phyloP scores from a whole-genome alignment of 768 basidiomycete genomes.

The Goffeauzyma gilvescens region DNA sequence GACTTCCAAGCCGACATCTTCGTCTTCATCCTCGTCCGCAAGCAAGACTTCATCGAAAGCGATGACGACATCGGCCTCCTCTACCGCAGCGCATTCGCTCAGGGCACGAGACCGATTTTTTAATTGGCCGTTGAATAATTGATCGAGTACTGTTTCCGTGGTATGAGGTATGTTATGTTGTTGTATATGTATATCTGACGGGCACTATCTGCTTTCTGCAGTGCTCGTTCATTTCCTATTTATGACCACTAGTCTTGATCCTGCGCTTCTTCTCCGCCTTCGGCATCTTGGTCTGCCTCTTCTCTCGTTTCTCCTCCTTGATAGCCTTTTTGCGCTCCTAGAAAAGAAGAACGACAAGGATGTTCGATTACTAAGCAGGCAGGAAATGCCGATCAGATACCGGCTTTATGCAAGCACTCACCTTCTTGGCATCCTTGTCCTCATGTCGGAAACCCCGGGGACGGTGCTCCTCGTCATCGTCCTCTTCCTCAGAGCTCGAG shows the following conservation, averaged over 20 bases:
- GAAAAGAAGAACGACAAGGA: slow-evolving; percentile 1
- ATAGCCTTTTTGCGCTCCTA: slow-evolving; percentile 80
- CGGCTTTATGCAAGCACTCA: slow-evolving; percentile 22
- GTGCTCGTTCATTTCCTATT: no score
- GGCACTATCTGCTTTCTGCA: no score
- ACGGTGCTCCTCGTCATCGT: slow-evolving; percentile 32
- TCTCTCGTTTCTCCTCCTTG: slow-evolving; percentile 73
- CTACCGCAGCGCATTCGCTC: no score
- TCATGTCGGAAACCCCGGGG: slow-evolving; percentile 81
- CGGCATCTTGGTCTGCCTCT: slow-evolving; percentile 78
- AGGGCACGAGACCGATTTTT: no score
- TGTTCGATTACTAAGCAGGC: neutral
- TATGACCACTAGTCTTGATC: slow-evolving; percentile 41
- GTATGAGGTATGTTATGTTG: no score
- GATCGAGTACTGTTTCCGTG: no score
- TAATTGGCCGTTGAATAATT: no score
- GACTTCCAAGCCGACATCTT: no score
- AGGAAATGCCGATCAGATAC: neutral
- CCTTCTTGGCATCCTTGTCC: slow-evolving; percentile 80
- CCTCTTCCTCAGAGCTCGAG: slow-evolving; percentile 30
- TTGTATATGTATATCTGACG: no score
- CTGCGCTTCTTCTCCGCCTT: slow-evolving; percentile 82
- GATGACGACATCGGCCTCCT: no score
- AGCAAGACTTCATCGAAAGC: no score
- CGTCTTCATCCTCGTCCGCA: no score